phyloP scores from a whole-genome alignment of 352 stramenopile species.

The Globisporangium cylindrosporum region DNA sequence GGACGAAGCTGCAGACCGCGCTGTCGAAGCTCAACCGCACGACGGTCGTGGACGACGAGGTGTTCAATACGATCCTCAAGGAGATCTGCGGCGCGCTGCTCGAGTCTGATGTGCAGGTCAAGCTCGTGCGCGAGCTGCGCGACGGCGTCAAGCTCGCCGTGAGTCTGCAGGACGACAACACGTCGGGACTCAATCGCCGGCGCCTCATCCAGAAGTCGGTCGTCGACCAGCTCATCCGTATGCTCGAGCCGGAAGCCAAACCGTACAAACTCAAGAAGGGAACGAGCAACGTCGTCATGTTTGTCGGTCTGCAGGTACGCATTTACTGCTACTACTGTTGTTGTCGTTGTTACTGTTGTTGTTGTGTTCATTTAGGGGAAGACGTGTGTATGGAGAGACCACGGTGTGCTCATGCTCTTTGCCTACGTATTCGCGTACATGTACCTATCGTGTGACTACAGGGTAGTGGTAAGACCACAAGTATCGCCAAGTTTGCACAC shows the following conservation, averaged over 20 bases:
- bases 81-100: conserved; percentile 90
- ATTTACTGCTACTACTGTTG: not conserved
- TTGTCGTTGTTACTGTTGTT: not conserved
- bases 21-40: conserved; percentile 86
- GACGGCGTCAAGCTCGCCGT: conserved; percentile 89
- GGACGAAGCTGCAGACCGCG: conserved; percentile 83
- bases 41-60: conserved; percentile 89
- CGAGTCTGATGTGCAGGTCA: conserved; percentile 88
- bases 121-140: conserved; percentile 85
- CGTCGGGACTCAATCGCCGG: conserved; percentile 79
- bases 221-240: conserved; percentile 86
- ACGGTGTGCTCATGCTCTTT: not conserved
- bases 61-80: conserved; percentile 88
- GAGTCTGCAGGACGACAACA: conserved; percentile 70
- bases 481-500: conserved; percentile 99
- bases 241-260: conserved; percentile 85
- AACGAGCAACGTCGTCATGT: conserved; percentile 92
- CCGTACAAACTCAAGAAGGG: conserved; percentile 91
- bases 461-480: conserved; percentile 98
- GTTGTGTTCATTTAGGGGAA: not conserved
- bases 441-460: conserved; percentile 34
- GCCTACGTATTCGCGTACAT: not conserved
- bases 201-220: conserved; percentile 90
- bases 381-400: not conserved
- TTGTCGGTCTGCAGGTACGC: conserved; percentile 73